Evolutionary conservation across 805 yeast genomes (phyloP).

Genomic region (Monosporozyma yasuniensis): DNA sequence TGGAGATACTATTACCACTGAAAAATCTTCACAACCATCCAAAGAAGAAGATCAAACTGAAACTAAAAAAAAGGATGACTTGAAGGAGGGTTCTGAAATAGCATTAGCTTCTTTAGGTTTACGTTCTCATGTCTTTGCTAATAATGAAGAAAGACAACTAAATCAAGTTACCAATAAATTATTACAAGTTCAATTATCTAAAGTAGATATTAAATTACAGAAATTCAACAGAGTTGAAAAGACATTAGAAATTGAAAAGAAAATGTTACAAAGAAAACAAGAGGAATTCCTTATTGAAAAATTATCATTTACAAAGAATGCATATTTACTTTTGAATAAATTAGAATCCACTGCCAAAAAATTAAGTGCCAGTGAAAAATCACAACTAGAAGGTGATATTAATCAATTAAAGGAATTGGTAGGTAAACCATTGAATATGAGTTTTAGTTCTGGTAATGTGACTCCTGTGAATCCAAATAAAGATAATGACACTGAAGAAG

Average conservation of each 20-base stretch:
- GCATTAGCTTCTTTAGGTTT: slow-evolving; percentile 73
- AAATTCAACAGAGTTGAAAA: slow-evolving; percentile 55
- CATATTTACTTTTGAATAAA: slow-evolving; percentile 40
- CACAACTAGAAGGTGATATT: slow-evolving; percentile 12
- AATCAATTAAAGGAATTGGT: slow-evolving; percentile 22
- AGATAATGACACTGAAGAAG: slow-evolving; percentile 15
- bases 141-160: slow-evolving; percentile 73
- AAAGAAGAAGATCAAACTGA: neutral
- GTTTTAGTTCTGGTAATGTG: slow-evolving; percentile 7
- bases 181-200: slow-evolving; percentile 52
- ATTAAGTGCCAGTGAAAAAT: slow-evolving; percentile 7
- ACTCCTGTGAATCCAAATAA: neutral
- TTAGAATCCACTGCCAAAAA: slow-evolving; percentile 16
- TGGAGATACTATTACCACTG: neutral
- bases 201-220: slow-evolving; percentile 53
- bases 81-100: slow-evolving; percentile 53
- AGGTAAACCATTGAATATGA: slow-evolving; percentile 27
- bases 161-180: slow-evolving; percentile 47
- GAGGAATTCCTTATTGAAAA: slow-evolving; percentile 60
- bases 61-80: neutral
- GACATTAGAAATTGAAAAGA: slow-evolving; percentile 56
- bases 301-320: slow-evolving; percentile 53
- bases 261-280: slow-evolving; percentile 49
- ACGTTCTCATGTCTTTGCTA: slow-evolving; percentile 69
- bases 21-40: neutral